Base-by-base conservation (phyloP, 2,329 filamentous ascomycete species). In the Ophiosphaerella narmari region DNA sequence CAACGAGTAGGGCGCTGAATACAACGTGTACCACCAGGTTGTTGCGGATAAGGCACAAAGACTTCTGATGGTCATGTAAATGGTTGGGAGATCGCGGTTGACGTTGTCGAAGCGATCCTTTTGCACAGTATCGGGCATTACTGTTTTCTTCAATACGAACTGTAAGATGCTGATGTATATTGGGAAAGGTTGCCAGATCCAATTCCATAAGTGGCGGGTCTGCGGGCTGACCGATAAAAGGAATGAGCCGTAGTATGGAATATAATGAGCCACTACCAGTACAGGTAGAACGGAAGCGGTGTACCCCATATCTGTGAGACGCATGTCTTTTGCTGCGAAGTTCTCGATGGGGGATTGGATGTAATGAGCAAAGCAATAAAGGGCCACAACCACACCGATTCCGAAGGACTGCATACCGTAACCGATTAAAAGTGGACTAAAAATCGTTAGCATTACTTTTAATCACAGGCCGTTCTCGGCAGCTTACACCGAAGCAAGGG, bases 111-210 rank as follows among this genome's bases (percentile, higher is more conserved):
- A 16, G 1, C 46, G 39, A 31, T 54, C 55, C 9, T 48, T 36
- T 16, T 50, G n/a, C 2, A 59, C 29, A 2, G 50, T 56, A 35
- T 59, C 42, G 7, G 50, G 46, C 50, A 56, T 56, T 34, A 59
- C 39, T 0, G 53, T 56, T 29, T 50, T 52, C 33, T 59, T 59
- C 33, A 59, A 34, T 11, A 48, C 21, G 14, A 54, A 50, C 18
- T 59, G 55, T 35, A 56, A 26, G 21, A 56, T 50, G 16, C 50
- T 50, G n/a, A 44, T 45, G 38, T 43, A 59, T 16, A 59, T 16
- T 3, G 55, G 42, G 32, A 59, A 56, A 1, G 50, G 52, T 13
- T 59, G 55, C 55, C 55, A 59, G 38, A 59, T 43, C 55, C 55
- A 59, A 21, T 50, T 39, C 7, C 45, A 52, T 4, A 38, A 34